A percentile compares a stretch with the other conserved stretches of the same genome.
Evolutionary conservation across 805 yeast genomes (phyloP).

Genomic region (Starmerella bombi): DNA sequence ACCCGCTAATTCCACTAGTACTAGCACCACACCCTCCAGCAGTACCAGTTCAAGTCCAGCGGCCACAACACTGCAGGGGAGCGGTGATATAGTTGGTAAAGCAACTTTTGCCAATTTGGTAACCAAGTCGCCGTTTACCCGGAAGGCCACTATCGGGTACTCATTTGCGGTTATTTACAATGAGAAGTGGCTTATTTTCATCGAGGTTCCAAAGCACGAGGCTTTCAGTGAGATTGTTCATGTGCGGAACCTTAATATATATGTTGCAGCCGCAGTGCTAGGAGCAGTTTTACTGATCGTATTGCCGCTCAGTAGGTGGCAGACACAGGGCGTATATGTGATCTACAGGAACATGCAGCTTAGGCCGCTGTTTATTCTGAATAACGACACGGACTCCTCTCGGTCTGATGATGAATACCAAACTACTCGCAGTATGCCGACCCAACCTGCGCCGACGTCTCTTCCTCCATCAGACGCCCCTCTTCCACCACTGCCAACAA

Average conservation of each 20-base stretch:
- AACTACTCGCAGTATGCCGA: not conserved
- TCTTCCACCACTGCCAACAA: too few species aligned
- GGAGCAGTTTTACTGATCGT: constrained; percentile 20
- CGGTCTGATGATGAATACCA: not conserved
- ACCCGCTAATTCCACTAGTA: not conserved
- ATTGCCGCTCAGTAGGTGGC: constrained; percentile 20
- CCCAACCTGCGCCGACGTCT: not conserved
- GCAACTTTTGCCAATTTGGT: constrained; percentile 10
- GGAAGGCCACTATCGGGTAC: constrained; percentile 19
- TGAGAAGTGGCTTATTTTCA: constrained; percentile 20
- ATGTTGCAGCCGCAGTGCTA: constrained; percentile 19
- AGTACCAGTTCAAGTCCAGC: not conserved
- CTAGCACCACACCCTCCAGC: not conserved
- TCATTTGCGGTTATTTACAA: constrained; percentile 13
- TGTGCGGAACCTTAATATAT: constrained; percentile 18
- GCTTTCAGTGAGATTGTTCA: constrained; percentile 14
- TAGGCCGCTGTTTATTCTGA: constrained; percentile 11
- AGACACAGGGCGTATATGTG: constrained; percentile 21
- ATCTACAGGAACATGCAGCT: constrained; percentile 20
- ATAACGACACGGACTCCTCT: not conserved
- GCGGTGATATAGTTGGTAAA: constrained; percentile 1
- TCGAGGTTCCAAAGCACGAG: constrained; percentile 10
- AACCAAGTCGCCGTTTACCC: constrained; percentile 5
- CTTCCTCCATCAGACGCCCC: not conserved
- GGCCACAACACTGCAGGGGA: not conserved